These are phyloP conservation scores for Xylaria curta DNA, from an alignment of 495 filamentous ascomycete genomes.

Conservation along the genomic window DNA sequence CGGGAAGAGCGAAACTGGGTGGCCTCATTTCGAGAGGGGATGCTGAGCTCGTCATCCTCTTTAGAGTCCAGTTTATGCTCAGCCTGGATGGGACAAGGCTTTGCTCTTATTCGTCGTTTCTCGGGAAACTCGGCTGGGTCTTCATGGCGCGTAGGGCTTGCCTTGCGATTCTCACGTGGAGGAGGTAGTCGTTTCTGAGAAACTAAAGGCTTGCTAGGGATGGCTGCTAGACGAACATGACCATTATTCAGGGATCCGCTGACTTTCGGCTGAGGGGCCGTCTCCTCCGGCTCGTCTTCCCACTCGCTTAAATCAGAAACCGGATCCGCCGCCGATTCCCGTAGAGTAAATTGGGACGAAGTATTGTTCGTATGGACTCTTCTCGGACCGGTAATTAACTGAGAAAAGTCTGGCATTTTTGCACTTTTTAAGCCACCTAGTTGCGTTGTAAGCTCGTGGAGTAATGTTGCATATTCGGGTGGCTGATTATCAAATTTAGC, in stretches of 20 bases:
- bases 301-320: constrained; percentile 55
- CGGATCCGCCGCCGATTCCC: constrained; percentile 37
- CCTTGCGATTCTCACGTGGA: constrained; percentile 12
- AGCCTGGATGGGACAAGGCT: not conserved
- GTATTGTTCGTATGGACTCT: constrained; percentile 15
- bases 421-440: constrained; percentile 39
- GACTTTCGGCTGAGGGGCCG: constrained; percentile 29
- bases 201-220: constrained; percentile 8
- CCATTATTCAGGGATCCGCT: not conserved
- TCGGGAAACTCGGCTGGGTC: not conserved
- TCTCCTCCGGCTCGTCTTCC: constrained; percentile 45
- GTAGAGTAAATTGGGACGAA: constrained; percentile 18
- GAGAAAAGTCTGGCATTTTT: constrained; percentile 37
- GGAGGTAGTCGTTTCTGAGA: constrained; percentile 11
- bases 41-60: not conserved
- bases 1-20: constrained; percentile 26
- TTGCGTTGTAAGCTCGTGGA: constrained; percentile 50
- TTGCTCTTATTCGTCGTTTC: not conserved
- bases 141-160: constrained; percentile 4
- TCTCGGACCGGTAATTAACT: constrained; percentile 19
- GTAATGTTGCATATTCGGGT: constrained; percentile 52
- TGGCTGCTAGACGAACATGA: constrained; percentile 14
- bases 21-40: not conserved
- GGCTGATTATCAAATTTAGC: constrained; percentile 28
- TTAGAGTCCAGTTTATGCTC: not conserved